A percentile compares a stretch with the other conserved stretches of the same genome.
Evolutionary conservation across 2,329 filamentous ascomycete species (phyloP).

Genomic region (Aspergillus sp.): DNA sequence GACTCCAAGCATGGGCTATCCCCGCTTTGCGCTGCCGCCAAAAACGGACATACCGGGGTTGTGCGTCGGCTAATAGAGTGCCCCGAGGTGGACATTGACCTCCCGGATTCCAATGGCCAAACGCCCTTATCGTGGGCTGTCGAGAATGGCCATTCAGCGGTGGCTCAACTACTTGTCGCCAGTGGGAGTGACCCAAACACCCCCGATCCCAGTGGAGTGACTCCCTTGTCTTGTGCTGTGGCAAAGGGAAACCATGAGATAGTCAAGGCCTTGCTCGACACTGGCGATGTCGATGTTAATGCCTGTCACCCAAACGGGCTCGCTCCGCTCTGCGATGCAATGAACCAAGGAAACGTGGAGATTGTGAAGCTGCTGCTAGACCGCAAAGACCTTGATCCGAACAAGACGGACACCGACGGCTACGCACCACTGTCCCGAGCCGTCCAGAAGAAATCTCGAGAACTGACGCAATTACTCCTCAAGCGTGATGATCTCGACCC

Average conservation of each 20-base stretch:
- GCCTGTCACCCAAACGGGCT: slow-evolving; percentile 20
- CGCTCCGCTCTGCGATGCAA: slow-evolving; percentile 27
- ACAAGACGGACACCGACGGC: slow-evolving; percentile 20
- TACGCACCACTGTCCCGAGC: slow-evolving; percentile 24
- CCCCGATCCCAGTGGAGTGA: slow-evolving; percentile 22
- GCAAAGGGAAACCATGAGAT: slow-evolving; percentile 23
- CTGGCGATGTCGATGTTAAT: slow-evolving; percentile 21
- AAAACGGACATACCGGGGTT: slow-evolving; percentile 24
- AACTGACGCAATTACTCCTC: slow-evolving; percentile 20
- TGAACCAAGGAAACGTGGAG: slow-evolving; percentile 23
- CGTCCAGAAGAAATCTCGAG: slow-evolving; percentile 15
- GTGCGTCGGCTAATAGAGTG: slow-evolving; percentile 19
- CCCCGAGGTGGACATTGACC: slow-evolving; percentile 20
- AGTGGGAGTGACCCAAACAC: slow-evolving; percentile 23
- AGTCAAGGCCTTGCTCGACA: slow-evolving; percentile 22
- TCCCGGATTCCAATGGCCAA: slow-evolving; percentile 19
- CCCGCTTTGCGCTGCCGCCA: slow-evolving; percentile 24
- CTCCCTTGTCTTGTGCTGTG: slow-evolving; percentile 28
- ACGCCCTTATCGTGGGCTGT: slow-evolving; percentile 28
- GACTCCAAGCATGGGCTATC: slow-evolving; percentile 21
- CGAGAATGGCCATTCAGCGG: slow-evolving; percentile 20
- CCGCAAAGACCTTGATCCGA: slow-evolving; percentile 23
- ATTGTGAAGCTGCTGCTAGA: slow-evolving; percentile 21
- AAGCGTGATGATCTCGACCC: slow-evolving; percentile 19
- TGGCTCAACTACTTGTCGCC: slow-evolving; percentile 24